Conservation (phyloP, 306 rosid genomes). For the Glycine soja region DNA sequence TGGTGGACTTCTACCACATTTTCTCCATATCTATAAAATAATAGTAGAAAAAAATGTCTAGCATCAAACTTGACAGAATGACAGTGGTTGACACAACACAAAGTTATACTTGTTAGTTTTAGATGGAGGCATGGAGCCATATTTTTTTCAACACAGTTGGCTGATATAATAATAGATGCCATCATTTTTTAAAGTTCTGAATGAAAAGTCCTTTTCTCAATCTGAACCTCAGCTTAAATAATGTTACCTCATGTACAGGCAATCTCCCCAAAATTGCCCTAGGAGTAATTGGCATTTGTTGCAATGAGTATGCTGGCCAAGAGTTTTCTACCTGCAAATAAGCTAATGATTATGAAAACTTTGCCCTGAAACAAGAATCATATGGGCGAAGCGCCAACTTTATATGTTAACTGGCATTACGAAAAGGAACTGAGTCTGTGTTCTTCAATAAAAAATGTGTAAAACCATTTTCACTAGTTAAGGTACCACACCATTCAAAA, state of each 20-base stretch:
- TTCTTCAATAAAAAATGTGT: constrained; percentile 22
- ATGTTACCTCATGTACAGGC: constrained; percentile 79
- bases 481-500: neutral
- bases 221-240: constrained; percentile 38
- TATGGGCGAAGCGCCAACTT: neutral
- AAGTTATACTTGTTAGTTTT: constrained; percentile 2
- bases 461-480: neutral
- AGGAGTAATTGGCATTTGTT: constrained; percentile 67
- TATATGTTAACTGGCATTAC: constrained; percentile 19
- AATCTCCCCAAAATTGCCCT: constrained; percentile 83
- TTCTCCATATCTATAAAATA: constrained; percentile 71
- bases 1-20: constrained; percentile 61
- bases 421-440: constrained; percentile 15
- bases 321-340: constrained; percentile 72
- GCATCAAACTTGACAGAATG: constrained; percentile 9
- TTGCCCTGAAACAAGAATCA: constrained; percentile 35
- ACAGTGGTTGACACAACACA: constrained; percentile 12
- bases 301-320: constrained; percentile 62
- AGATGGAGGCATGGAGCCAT: neutral
- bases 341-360: constrained; percentile 26
- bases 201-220: constrained; percentile 17
- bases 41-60: neutral
- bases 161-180: neutral
- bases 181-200: constrained; percentile 13
- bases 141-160: neutral